These are phyloP conservation scores for Bruguiera parviflora DNA, from an alignment of 345 rosid species.

Conservation along the genomic window DNA sequence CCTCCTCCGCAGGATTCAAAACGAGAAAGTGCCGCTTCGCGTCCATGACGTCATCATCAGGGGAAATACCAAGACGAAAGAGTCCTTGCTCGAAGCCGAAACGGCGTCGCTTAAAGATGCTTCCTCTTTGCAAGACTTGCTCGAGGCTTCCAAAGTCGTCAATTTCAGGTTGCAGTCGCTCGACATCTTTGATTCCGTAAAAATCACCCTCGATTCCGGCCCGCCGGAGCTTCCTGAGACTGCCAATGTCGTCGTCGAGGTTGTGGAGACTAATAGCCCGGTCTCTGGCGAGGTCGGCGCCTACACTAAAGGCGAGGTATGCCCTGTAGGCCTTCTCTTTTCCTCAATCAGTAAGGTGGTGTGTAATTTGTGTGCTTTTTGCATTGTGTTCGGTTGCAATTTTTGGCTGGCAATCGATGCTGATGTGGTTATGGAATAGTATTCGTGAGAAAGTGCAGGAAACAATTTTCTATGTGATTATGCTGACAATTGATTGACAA, in stretches of 20 bases:
- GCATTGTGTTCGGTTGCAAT: background rate
- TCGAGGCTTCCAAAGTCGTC: constrained; percentile 56
- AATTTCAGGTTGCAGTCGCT: constrained; percentile 62
- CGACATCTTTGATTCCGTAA: constrained; percentile 76
- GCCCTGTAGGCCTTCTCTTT: background rate
- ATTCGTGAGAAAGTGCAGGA: background rate
- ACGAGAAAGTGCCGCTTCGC: constrained; percentile 57
- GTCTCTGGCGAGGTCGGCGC: constrained; percentile 68
- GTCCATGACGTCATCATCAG: constrained; percentile 78
- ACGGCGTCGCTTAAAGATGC: constrained; percentile 53
- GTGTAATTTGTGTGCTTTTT: background rate
- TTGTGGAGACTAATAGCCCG: constrained; percentile 57
- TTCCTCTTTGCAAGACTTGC: constrained; percentile 65
- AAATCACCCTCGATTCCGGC: constrained; percentile 75
- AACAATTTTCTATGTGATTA: too few relatives aligned
- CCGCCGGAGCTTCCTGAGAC: constrained; percentile 90
- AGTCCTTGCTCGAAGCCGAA: constrained; percentile 65
- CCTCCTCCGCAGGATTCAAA: constrained; percentile 45
- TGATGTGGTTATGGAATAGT: background rate
- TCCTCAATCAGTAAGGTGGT: background rate
- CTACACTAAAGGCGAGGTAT: constrained; percentile 71
- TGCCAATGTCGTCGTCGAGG: constrained; percentile 66
- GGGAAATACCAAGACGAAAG: constrained; percentile 83
- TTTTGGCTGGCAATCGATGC: background rate
- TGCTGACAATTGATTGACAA: too few relatives aligned